Percentiles rank a stretch among this genome's conserved stretches.
These are phyloP conservation scores for Stephania cephalantha DNA, from an alignment of 164 flowering plant genomes.

Conservation along the genomic window DNA sequence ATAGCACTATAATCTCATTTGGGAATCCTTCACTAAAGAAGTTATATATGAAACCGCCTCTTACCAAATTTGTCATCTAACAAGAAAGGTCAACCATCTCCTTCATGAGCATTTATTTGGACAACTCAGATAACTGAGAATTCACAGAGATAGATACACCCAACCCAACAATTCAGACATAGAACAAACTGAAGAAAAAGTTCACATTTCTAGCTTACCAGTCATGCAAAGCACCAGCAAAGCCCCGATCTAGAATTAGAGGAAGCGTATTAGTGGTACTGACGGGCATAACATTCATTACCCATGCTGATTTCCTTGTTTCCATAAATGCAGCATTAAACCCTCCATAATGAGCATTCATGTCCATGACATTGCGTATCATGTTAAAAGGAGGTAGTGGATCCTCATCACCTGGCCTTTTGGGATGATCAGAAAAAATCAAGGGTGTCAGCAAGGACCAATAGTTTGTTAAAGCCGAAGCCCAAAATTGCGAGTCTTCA, in stretches of 20 bases:
- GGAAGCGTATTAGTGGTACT: conserved; percentile 68
- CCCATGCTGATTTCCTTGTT: conserved; percentile 73
- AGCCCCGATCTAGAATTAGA: conserved; percentile 74
- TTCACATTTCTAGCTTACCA: conserved; percentile 43
- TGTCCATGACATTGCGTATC: conserved; percentile 96
- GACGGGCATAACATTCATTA: conserved; percentile 91
- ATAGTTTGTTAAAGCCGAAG: conserved; percentile 64
- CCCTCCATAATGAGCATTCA: conserved; percentile 92
- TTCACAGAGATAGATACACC: not conserved
- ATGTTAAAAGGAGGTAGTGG: conserved; percentile 94
- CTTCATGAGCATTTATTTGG: not conserved
- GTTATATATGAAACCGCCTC: not conserved
- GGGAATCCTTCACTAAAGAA: not conserved
- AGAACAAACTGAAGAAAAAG: not conserved
- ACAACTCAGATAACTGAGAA: not conserved
- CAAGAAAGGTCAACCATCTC: not conserved
- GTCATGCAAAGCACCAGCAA: conserved; percentile 82
- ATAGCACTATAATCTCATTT: not conserved
- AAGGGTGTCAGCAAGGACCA: conserved; percentile 96
- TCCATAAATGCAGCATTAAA: conserved; percentile 82
- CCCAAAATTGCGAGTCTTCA: conserved; percentile 65
- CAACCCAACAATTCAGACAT: not conserved
- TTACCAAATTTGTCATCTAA: not conserved
- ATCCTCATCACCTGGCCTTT: conserved; percentile 97
- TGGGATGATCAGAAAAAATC: conserved; percentile 97